phyloP scores from a whole-genome alignment of 306 rosid genomes.

The Benincasa hispida region DNA sequence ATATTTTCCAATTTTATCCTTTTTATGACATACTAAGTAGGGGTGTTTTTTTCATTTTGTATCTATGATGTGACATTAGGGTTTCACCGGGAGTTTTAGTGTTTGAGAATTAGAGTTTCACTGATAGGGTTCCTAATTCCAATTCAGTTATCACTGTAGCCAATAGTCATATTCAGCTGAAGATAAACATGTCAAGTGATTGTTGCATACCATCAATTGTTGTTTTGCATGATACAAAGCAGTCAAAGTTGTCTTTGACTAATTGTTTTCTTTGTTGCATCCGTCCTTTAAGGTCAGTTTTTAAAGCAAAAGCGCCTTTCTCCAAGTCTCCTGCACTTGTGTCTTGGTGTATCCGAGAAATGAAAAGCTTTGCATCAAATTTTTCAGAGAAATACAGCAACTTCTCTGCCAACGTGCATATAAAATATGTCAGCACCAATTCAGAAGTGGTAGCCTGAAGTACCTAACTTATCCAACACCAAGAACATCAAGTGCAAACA shows the following conservation, averaged over 20 bases:
- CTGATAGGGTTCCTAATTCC: no score
- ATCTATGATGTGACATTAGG: no score
- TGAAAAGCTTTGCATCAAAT: constrained; percentile 78
- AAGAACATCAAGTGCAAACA: neutral
- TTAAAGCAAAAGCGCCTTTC: constrained; percentile 73
- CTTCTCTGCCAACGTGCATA: constrained; percentile 59
- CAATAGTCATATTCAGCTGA: constrained; percentile 8
- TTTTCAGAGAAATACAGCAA: constrained; percentile 80
- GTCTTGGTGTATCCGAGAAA: constrained; percentile 73
- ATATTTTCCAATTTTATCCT: no score
- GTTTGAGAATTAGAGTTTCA: no score
- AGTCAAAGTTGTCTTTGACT: constrained; percentile 97
- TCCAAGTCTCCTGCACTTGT: constrained; percentile 82
- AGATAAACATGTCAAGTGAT: constrained; percentile 17
- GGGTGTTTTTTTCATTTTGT: no score
- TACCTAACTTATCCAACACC: constrained; percentile 5
- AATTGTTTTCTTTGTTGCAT: constrained; percentile 86
- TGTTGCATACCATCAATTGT: constrained; percentile 77
- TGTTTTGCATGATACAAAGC: constrained; percentile 98
- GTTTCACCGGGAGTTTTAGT: no score
- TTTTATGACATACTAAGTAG: no score
- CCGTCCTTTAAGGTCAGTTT: constrained; percentile 84
- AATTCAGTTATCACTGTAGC: neutral
- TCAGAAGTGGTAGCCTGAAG: constrained; percentile 2
- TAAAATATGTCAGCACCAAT: constrained; percentile 16